Percentiles rank a stretch among this genome's conserved stretches.
These are phyloP conservation scores for Debaryomyces hansenii DNA, from an alignment of 805 yeast genomes.

Conservation along the genomic window DNA sequence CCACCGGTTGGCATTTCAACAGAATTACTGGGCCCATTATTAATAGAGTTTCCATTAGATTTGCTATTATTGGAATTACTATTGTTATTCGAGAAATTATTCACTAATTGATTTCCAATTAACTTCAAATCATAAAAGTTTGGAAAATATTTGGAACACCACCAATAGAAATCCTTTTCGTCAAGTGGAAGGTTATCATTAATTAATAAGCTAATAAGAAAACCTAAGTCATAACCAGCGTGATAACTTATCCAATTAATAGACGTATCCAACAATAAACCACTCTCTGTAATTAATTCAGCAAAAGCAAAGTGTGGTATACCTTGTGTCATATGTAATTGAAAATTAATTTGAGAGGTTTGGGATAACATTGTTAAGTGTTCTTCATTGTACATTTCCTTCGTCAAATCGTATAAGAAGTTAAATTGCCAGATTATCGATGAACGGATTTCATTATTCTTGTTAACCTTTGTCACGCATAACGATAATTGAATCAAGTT, in stretches of 20 bases:
- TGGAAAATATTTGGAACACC: conserved; percentile 75
- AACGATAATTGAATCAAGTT: conserved; percentile 74
- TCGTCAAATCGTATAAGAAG: conserved; percentile 72
- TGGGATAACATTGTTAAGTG: conserved; percentile 76
- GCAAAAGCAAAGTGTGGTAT: conserved; percentile 80
- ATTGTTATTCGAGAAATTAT: conserved; percentile 16
- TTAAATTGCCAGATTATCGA: conserved; percentile 97
- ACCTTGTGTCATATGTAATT: conserved; percentile 71
- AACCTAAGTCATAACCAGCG: conserved; percentile 93
- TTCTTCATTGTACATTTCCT: conserved; percentile 86
- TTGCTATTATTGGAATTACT: conserved; percentile 7
- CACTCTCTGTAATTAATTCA: conserved; percentile 81
- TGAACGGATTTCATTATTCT: conserved; percentile 52
- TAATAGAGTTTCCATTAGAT: neutral
- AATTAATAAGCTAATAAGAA: conserved; percentile 72
- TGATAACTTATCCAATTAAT: conserved; percentile 92
- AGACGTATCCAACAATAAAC: conserved; percentile 68
- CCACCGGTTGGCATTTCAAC: conserved; percentile 4
- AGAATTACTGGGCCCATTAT: conserved; percentile 9
- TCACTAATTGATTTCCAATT: conserved; percentile 38
- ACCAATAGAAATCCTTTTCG: conserved; percentile 73
- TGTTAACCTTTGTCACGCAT: conserved; percentile 36
- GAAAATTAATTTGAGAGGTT: conserved; percentile 78
- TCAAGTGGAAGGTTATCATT: conserved; percentile 77
- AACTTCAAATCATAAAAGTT: conserved; percentile 78